Evolutionary conservation across 164 flowering plant genomes (phyloP).

Genomic region (Vitis rotundifolia): DNA sequence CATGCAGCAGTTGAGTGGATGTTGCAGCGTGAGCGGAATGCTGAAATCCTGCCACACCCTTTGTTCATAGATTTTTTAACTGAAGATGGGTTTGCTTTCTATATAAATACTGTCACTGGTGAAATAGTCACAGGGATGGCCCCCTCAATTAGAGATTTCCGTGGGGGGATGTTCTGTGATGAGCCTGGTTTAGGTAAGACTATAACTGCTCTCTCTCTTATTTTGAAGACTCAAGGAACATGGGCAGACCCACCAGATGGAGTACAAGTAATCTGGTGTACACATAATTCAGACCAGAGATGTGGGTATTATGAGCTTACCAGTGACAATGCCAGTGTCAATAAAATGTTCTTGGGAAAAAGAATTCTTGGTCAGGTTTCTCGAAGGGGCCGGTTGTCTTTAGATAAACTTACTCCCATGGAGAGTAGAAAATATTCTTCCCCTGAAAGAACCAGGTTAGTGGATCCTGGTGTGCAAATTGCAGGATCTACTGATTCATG

Average conservation of each 20-base stretch:
- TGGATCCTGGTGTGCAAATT: slow-evolving; percentile 22
- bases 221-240: slow-evolving; percentile 88
- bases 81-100: slow-evolving; percentile 74
- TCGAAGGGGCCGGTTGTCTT: slow-evolving; percentile 41
- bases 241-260: slow-evolving; percentile 81
- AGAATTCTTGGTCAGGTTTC: slow-evolving; percentile 33
- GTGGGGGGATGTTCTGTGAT: slow-evolving; percentile 98
- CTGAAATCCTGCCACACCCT: slow-evolving; percentile 70
- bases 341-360: slow-evolving; percentile 24
- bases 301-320: slow-evolving; percentile 90
- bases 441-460: slow-evolving; percentile 33
- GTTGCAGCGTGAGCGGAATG: slow-evolving; percentile 71
- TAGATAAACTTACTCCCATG: slow-evolving; percentile 29
- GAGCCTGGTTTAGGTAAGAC: slow-evolving; percentile 99
- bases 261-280: slow-evolving; percentile 67
- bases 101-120: slow-evolving; percentile 71
- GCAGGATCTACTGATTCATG: slow-evolving; percentile 20
- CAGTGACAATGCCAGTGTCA: slow-evolving; percentile 23
- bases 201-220: slow-evolving; percentile 85
- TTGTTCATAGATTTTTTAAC: slow-evolving; percentile 57
- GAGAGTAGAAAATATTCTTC: slow-evolving; percentile 14
- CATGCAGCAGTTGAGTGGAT: slow-evolving; percentile 96
- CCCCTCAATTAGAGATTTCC: slow-evolving; percentile 79
- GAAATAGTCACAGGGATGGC: slow-evolving; percentile 55
- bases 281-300: slow-evolving; percentile 50